Conservation (phyloP, 805 yeast genomes). For the Saccharomycopsis fibuligera region DNA sequence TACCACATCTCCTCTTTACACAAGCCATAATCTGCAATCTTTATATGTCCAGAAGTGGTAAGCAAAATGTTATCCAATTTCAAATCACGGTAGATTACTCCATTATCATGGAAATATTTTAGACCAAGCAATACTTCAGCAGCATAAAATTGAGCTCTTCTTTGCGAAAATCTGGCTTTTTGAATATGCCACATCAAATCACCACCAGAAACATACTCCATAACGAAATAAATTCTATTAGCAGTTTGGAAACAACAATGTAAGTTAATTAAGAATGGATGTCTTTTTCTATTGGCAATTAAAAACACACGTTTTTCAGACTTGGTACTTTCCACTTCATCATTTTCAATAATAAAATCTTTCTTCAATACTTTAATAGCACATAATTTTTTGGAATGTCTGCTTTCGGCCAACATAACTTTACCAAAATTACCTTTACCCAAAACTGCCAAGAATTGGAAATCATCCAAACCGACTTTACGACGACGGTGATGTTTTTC, state of each 20-base stretch:
- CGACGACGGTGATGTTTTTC: slow-evolving; percentile 43
- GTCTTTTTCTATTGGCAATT: slow-evolving; percentile 61
- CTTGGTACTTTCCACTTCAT: slow-evolving; percentile 90
- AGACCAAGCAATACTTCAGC: slow-evolving; percentile 91
- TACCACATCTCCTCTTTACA: slow-evolving; percentile 92
- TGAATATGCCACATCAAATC: slow-evolving; percentile 99
- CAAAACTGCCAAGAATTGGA: slow-evolving; percentile 85
- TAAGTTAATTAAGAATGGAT: slow-evolving; percentile 86
- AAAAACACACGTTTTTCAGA: slow-evolving; percentile 90
- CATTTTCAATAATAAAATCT: slow-evolving; percentile 90
- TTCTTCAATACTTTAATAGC: slow-evolving; percentile 96
- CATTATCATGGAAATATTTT: slow-evolving; percentile 90
- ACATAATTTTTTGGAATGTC: slow-evolving; percentile 72
- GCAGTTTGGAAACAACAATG: slow-evolving; percentile 98
- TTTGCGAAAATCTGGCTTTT: slow-evolving; percentile 78
- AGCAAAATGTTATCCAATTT: slow-evolving; percentile 90
- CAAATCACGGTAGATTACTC: slow-evolving; percentile 93
- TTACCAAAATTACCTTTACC: slow-evolving; percentile 99
- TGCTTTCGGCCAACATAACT: slow-evolving; percentile 93
- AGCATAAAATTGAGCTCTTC: slow-evolving; percentile 94
- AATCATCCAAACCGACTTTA: slow-evolving; percentile 89
- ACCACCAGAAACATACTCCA: slow-evolving; percentile 98
- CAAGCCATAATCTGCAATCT: slow-evolving; percentile 94
- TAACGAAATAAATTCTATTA: slow-evolving; percentile 92
- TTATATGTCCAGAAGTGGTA: slow-evolving; percentile 88